Base-by-base conservation (phyloP, 768 basidiomycete genomes). In the Pleurotus ostreatus region DNA sequence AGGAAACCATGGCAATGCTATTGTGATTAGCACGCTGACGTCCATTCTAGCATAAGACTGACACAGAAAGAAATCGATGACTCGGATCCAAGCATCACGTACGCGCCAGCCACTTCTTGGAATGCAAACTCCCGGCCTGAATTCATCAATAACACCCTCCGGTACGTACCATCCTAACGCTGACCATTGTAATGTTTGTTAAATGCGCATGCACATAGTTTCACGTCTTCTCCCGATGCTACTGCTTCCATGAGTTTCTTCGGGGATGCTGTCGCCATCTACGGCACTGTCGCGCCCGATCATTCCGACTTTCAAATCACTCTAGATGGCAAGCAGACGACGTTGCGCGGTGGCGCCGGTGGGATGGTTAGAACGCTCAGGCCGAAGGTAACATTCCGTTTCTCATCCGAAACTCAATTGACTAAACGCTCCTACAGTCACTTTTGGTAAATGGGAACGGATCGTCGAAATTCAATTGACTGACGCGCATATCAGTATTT, bases 261-360 rank as follows among this genome's bases (percentile, higher is more conserved):
- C 4, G 83, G 83, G 18, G 75, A 80, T 52, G 80, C 77, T n/a
- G 70, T 85, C 46, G 79, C 78, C 12, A 55, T 84, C 1, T 83
- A 79, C 56, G 81, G 81, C 38, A 77, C 80, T 2, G 71, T 80
- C 26, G 75, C 78, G 7, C 77, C 79, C n/a, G 73, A 77, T 55
- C 81, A 79, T 61, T 75, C 78, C 15, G 66, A 78, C 57, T 71
- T 80, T 51, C 67, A 70, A n/a, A 65, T 83, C 23, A 66, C 70
- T 2, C 46, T 82, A 23, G 81, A 85, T 61, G 78, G 76, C 4
- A 47, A 68, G 43, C 61, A 60, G 0, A 65, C 60, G 41, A 56
- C 61, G n/a, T 59, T 78, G 55, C 64, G 65, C 12, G 75, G 74
- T 49, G 75, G 75, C 12, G 64, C 70, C 22, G 62, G 67, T 55